Conservation (phyloP, 371 early-diverging fungal species). For the Apophysomyces trapeziformis region DNA sequence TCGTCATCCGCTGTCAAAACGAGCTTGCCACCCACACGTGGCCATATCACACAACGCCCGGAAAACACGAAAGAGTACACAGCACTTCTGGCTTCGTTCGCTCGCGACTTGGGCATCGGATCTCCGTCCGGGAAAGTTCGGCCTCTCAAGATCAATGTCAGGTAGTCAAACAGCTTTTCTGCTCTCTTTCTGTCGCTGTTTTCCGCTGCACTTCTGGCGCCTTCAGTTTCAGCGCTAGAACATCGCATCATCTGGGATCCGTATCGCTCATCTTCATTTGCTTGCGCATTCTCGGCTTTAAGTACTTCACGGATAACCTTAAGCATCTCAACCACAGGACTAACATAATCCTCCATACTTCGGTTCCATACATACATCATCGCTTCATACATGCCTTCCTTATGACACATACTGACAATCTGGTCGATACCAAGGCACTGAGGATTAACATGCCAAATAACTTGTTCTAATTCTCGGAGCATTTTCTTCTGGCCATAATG, state of each 20-base stretch:
- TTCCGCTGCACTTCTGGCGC: slow-evolving; percentile 23
- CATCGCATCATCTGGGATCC: slow-evolving; percentile 11
- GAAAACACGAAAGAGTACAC: slow-evolving; percentile 83
- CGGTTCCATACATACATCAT: slow-evolving; percentile 82
- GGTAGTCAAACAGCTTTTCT: slow-evolving; percentile 75
- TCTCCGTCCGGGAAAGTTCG: slow-evolving; percentile 73
- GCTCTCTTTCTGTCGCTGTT: slow-evolving; percentile 41
- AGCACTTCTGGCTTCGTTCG: slow-evolving; percentile 71
- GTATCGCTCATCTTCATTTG: background rate
- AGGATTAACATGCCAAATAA: slow-evolving; percentile 79
- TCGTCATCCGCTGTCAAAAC: slow-evolving; percentile 63
- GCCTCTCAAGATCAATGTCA: slow-evolving; percentile 73
- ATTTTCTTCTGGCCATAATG: slow-evolving; percentile 61
- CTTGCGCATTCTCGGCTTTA: slow-evolving; percentile 29
- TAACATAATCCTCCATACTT: slow-evolving; percentile 79
- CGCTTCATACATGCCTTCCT: slow-evolving; percentile 70
- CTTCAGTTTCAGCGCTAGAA: slow-evolving; percentile 20
- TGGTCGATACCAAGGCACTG: slow-evolving; percentile 76
- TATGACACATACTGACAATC: slow-evolving; percentile 67
- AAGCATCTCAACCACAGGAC: slow-evolving; percentile 77
- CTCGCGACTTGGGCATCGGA: slow-evolving; percentile 52
- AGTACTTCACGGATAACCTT: slow-evolving; percentile 61
- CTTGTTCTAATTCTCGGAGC: slow-evolving; percentile 68
- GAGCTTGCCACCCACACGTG: slow-evolving; percentile 61
- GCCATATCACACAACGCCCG: slow-evolving; percentile 74